Evolutionary conservation across 75 land plant species (phyloP).

Genomic region (Chamaecyparis obtusa): DNA sequence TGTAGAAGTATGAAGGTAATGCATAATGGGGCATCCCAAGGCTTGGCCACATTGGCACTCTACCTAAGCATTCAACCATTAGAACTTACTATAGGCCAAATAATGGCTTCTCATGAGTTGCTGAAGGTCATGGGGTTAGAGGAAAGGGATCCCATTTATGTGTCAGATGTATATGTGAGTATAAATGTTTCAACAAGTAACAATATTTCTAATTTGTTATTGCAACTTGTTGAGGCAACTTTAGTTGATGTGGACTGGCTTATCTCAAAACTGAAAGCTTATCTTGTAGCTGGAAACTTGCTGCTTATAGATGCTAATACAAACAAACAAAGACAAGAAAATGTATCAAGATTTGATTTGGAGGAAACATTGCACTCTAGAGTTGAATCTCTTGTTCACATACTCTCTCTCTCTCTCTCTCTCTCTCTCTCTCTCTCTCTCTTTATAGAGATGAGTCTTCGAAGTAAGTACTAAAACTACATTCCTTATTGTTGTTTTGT

Average conservation of each 20-base stretch:
- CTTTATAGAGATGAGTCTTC: constrained; percentile 67
- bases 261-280: constrained; percentile 49
- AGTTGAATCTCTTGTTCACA: constrained; percentile 54
- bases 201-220: constrained; percentile 41
- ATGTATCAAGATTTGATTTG: constrained; percentile 18
- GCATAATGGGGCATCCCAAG: constrained; percentile 46
- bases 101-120: constrained; percentile 56
- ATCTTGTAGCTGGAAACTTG: constrained; percentile 6
- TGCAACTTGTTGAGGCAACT: constrained; percentile 47
- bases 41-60: constrained; percentile 46
- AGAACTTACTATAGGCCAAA: constrained; percentile 53
- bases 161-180: constrained; percentile 46
- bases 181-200: constrained; percentile 58
- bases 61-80: constrained; percentile 46
- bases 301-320: neutral
- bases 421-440: too few species aligned
- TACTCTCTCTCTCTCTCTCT: too few species aligned
- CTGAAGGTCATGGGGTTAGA: constrained; percentile 62
- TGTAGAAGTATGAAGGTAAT: constrained; percentile 36
- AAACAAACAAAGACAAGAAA: neutral
- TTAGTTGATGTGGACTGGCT: constrained; percentile 71
- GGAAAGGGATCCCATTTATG: constrained; percentile 35
- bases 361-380: constrained; percentile 62
- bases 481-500: neutral
- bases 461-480: constrained; percentile 36